Percentiles rank a stretch among this genome's conserved stretches.
Conservation (phyloP, 768 basidiomycete genomes). For the Ramaria rubella region DNA sequence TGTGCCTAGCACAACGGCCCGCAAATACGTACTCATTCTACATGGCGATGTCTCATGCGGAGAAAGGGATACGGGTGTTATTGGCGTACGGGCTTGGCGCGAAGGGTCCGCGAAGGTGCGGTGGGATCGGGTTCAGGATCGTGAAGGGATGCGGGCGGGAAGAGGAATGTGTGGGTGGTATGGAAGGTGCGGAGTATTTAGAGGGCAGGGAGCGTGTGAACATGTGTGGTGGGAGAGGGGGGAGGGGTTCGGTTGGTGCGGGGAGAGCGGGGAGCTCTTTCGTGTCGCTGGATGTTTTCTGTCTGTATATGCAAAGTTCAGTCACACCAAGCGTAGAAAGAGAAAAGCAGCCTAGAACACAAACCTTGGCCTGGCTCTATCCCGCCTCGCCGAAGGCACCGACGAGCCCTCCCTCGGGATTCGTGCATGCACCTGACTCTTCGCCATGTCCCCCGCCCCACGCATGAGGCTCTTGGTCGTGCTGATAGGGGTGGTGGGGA, state of each 20-base stretch:
- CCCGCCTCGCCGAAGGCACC: too few species aligned
- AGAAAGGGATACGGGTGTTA: too few species aligned
- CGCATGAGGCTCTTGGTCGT: constrained; percentile 52
- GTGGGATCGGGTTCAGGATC: not conserved
- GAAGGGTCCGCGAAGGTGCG: not conserved
- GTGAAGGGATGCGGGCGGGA: not conserved
- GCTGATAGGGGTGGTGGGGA: constrained; percentile 45
- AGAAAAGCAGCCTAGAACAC: not conserved
- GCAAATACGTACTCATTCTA: too few species aligned
- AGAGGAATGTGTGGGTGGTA: not conserved
- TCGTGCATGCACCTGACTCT: not conserved
- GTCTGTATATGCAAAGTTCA: not conserved
- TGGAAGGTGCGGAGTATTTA: not conserved
- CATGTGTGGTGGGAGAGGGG: not conserved
- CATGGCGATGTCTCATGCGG: too few species aligned
- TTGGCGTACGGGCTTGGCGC: not conserved
- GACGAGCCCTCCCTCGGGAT: not conserved
- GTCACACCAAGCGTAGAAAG: not conserved
- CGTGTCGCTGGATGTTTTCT: not conserved
- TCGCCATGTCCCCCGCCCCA: constrained; percentile 25
- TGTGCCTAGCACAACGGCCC: too few species aligned
- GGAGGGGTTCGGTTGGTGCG: not conserved
- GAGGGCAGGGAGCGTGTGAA: not conserved
- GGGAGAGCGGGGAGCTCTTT: not conserved
- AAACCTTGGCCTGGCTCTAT: not conserved